Conservation (phyloP, 2,329 filamentous ascomycete genomes). For the Colletotrichum caudatum region DNA sequence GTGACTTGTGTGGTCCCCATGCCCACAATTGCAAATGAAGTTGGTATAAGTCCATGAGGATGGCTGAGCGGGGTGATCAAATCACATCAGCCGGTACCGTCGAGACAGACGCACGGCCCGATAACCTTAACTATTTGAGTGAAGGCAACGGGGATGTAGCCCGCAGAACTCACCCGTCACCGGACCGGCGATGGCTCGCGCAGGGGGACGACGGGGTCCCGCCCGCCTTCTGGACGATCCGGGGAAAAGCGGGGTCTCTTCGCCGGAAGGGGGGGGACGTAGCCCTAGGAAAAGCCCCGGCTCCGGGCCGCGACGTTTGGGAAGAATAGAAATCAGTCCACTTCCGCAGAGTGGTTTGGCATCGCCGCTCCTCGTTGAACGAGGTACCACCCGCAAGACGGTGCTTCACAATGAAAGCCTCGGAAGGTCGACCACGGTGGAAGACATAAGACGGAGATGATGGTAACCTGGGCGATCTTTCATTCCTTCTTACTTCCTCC, state of each 20-base stretch:
- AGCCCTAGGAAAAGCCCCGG: slow-evolving; percentile 5
- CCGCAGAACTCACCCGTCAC: background rate
- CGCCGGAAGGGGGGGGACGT: background rate
- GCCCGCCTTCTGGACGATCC: background rate
- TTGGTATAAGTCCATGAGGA: too few species aligned
- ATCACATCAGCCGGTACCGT: slow-evolving; percentile 1
- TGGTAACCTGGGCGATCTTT: background rate
- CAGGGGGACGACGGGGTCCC: too few species aligned
- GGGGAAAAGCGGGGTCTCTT: background rate
- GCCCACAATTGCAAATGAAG: accelerated
- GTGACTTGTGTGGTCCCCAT: background rate
- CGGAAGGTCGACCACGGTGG: background rate
- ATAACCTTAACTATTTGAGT: background rate
- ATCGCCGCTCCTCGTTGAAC: too few species aligned
- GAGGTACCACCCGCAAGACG: background rate
- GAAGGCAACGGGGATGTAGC: background rate
- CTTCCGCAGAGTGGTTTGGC: background rate
- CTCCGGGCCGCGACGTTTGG: background rate
- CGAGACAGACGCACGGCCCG: too few species aligned
- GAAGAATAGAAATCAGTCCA: too few species aligned
- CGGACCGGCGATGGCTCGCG: background rate
- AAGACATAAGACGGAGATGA: background rate
- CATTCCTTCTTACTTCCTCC: background rate
- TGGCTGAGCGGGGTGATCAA: background rate
- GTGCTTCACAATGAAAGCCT: background rate